Base-by-base conservation (phyloP, 2,329 filamentous ascomycete genomes). In the Ophiocordyceps camponoti-leonardi region DNA sequence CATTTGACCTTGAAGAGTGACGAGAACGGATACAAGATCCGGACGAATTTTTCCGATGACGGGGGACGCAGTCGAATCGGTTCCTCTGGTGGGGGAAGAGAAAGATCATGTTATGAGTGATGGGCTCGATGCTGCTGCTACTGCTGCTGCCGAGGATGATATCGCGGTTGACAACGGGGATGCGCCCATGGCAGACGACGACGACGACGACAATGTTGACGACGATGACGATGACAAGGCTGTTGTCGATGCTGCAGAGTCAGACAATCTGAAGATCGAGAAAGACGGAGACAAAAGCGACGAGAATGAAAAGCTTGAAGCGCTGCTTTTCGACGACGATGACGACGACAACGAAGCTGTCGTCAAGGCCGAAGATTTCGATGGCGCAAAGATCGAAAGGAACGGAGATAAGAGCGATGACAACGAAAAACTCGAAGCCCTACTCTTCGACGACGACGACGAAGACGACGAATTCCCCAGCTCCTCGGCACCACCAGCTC, bases 371-470 rank as follows among this genome's bases (percentile, higher is more conserved):
- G 11, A 31, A 31, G 30, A 31, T 3, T 12, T 13, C 14, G 33
- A 37, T 6, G 16, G 14, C 33, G 33, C 33, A 4, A 16, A n/a
- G 33, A 37, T 37, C n/a, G 8, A 37, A 37, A 7, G 16, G 5
- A 14, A 7, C n/a, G 13, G 18, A 18, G 33, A n/a, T n/a, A n/a
- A n/a, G n/a, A n/a, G n/a, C 10, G 23, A 26, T 8, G 33, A 67
- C 20, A 66, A 71, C 37, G 61, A 69, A 42, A 76, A 73, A 47
- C 60, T 81, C 7, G 75, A 78, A 43, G 73, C 79, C 4, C 52
- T 81, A 11, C 80, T 80, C 46, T 68, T 64, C 31, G 73, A 77
- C 50, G 65, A 66, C 18, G 74, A 77, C 41, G 77, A 72, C 2
- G 75, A 80, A 50, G 74, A 37, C 35, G 35, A n/a, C 16, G 14